Percentiles rank a stretch among this genome's conserved stretches.
phyloP scores from a whole-genome alignment of 305 asterid genomes.

The Fraxinus paxiana region DNA sequence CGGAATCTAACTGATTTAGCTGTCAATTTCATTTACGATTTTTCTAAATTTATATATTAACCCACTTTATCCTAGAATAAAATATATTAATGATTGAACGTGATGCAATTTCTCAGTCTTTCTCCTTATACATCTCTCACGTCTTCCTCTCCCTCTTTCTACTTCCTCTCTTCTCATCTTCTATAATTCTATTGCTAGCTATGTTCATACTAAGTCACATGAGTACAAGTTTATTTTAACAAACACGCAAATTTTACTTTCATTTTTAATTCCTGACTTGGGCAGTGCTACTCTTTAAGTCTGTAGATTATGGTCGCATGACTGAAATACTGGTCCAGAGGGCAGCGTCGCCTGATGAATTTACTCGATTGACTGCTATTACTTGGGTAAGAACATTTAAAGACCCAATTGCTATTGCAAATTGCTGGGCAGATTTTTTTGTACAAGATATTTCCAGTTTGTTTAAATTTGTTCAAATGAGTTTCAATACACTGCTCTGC shows the following conservation, averaged over 20 bases:
- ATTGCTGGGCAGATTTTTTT: slow-evolving; percentile 14
- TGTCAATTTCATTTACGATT: neutral
- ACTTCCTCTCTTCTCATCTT: neutral
- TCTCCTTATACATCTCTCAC: neutral
- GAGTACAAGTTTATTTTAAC: neutral
- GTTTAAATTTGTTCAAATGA: slow-evolving; percentile 25
- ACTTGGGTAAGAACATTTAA: slow-evolving; percentile 70
- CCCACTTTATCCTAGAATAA: neutral
- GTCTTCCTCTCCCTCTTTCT: neutral
- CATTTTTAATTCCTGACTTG: slow-evolving; percentile 32
- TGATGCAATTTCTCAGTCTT: neutral
- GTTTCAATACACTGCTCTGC: slow-evolving; percentile 21
- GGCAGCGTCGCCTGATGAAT: slow-evolving; percentile 89
- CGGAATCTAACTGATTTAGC: neutral
- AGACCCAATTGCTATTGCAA: slow-evolving; percentile 15
- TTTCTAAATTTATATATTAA: neutral
- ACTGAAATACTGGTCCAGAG: slow-evolving; percentile 96
- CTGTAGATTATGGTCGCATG: slow-evolving; percentile 99
- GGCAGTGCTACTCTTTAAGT: slow-evolving; percentile 53
- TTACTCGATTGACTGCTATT: slow-evolving; percentile 91
- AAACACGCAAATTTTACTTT: slow-evolving; percentile 19
- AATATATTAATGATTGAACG: neutral
- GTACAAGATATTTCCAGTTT: slow-evolving; percentile 19
- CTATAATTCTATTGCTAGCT: neutral
- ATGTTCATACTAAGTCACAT: neutral